A percentile compares a stretch with the other conserved stretches of the same genome.
Conservation (phyloP, 352 stramenopile species). For the Pythium periplocum region DNA sequence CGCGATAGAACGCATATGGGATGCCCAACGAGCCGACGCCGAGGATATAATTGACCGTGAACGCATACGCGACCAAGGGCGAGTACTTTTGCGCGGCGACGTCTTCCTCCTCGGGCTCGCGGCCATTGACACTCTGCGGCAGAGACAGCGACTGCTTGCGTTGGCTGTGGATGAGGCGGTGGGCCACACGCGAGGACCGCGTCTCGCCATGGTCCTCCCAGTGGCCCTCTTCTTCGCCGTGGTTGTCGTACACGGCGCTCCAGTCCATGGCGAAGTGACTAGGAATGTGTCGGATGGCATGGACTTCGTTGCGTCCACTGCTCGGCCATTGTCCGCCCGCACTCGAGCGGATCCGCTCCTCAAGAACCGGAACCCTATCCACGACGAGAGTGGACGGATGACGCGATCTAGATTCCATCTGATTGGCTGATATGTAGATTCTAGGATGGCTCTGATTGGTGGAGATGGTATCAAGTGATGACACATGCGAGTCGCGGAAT, state of each 20-base stretch:
- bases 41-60: constrained; percentile 92
- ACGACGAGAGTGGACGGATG: too few species aligned
- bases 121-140: constrained; percentile 14
- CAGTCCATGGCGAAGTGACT: constrained; percentile 44
- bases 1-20: constrained; percentile 81
- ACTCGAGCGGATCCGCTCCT: too few species aligned
- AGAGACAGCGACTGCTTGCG: constrained; percentile 50
- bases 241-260: constrained; percentile 72
- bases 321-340: too few species aligned
- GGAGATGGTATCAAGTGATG: too few species aligned
- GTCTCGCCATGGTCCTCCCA: constrained; percentile 73
- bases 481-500: too few species aligned
- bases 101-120: too few species aligned
- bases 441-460: too few species aligned
- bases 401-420: too few species aligned
- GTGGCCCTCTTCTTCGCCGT: constrained; percentile 48
- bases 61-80: constrained; percentile 76
- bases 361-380: too few species aligned
- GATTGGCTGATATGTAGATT: too few species aligned
- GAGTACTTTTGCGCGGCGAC: constrained; percentile 34
- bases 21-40: constrained; percentile 88
- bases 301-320: too few species aligned
- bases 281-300: too few species aligned
- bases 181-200: constrained; percentile 59
- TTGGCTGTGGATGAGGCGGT: constrained; percentile 63